Conservation (phyloP, 2,329 filamentous ascomycete species). For the Fusarium penzigii region DNA sequence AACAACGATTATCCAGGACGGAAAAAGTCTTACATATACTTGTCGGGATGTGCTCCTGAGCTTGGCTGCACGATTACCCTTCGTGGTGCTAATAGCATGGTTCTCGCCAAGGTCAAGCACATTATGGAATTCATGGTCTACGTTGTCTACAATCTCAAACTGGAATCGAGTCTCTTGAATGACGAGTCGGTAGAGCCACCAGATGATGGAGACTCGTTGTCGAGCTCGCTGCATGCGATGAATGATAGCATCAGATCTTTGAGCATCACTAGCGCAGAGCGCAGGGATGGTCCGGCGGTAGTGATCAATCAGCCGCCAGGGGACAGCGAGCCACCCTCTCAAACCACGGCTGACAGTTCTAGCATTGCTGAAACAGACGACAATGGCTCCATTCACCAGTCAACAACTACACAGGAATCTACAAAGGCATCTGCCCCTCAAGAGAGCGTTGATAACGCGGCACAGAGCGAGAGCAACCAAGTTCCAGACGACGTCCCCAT, state of each 20-base stretch:
- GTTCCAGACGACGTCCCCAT: conserved; percentile 78
- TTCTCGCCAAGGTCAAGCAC: conserved; percentile 78
- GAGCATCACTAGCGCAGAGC: conserved; percentile 33
- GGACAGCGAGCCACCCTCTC: conserved; percentile 40
- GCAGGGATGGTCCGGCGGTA: conserved; percentile 32
- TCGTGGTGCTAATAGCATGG: conserved; percentile 72
- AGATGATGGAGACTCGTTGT: conserved; percentile 48
- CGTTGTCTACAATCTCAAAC: conserved; percentile 94
- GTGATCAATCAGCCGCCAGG: conserved; percentile 38
- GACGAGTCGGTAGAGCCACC: conserved; percentile 90
- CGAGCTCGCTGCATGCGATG: conserved; percentile 43
- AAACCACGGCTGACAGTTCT: conserved; percentile 33
- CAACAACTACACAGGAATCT: conserved; percentile 27
- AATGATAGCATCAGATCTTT: conserved; percentile 40
- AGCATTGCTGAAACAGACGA: conserved; percentile 31
- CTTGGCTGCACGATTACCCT: conserved; percentile 94
- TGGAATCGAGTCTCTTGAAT: conserved; percentile 91
- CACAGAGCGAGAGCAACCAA: conserved; percentile 55
- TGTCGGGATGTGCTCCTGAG: conserved; percentile 86
- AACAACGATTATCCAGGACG: conserved; percentile 70
- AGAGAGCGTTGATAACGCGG: conserved; percentile 44
- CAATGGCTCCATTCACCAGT: conserved; percentile 27
- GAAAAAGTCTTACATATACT: conserved; percentile 94
- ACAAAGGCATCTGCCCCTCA: conserved; percentile 39
- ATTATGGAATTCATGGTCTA: conserved; percentile 99